Conservation (phyloP, 306 rosid genomes). For the Gynostemma pentaphyllum region DNA sequence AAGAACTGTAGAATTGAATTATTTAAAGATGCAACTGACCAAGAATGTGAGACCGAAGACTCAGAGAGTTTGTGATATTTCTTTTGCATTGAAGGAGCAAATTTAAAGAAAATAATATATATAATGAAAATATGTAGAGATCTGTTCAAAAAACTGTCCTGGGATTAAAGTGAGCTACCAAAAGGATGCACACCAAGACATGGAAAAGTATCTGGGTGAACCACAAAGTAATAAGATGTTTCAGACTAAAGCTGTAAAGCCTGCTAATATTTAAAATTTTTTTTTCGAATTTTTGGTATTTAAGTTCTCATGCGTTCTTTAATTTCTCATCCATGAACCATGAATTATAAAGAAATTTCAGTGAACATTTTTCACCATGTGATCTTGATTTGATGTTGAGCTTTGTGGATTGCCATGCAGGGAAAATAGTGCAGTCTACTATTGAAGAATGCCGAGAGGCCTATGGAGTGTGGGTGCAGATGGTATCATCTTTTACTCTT, state of each 20-base stretch:
- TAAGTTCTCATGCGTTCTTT: not conserved
- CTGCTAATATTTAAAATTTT: not conserved
- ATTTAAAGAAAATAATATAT: not conserved
- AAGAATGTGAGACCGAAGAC: not conserved
- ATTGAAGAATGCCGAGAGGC: slow-evolving; percentile 92
- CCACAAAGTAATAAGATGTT: not conserved
- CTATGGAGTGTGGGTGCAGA: slow-evolving; percentile 49
- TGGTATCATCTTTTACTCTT: slow-evolving; percentile 32
- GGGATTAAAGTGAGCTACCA: not conserved
- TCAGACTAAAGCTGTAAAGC: not conserved
- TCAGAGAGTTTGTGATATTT: not conserved
- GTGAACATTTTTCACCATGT: not conserved
- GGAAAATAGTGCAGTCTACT: slow-evolving; percentile 89
- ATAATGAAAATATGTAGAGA: not conserved
- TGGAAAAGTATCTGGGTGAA: not conserved
- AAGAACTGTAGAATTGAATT: not conserved
- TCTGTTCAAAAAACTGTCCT: not conserved
- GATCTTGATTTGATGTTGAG: slow-evolving; percentile 17
- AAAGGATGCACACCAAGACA: not conserved
- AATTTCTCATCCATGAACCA: not conserved
- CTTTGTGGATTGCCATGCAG: slow-evolving; percentile 33
- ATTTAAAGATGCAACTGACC: not conserved
- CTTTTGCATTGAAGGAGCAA: not conserved
- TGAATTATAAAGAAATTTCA: not conserved
- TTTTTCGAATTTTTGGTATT: not conserved